These are phyloP conservation scores for Casuarina cunninghamiana DNA, from an alignment of 306 rosid species.

Conservation along the genomic window DNA sequence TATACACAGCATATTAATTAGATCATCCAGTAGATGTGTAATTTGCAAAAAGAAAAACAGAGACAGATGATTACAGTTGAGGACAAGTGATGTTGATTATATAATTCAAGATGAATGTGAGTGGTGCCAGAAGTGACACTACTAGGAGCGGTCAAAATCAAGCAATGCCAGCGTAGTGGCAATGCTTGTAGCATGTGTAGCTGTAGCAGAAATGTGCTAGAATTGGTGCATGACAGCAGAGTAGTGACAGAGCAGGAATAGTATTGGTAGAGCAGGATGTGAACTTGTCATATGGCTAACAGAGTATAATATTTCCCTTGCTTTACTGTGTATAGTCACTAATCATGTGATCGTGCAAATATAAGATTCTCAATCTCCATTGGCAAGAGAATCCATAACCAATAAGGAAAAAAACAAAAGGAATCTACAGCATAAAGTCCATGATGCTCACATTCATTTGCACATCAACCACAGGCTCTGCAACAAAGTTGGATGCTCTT, in stretches of 20 bases:
- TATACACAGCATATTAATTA: not conserved
- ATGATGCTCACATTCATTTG: conserved; percentile 78
- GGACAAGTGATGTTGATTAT: not conserved
- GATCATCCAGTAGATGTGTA: not conserved
- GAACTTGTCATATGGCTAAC: not conserved
- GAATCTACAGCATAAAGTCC: conserved; percentile 11
- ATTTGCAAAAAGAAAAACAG: not conserved
- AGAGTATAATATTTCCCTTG: not conserved
- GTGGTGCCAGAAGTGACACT: not conserved
- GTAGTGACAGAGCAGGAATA: not conserved
- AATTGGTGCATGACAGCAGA: not conserved
- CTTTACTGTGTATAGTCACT: not conserved
- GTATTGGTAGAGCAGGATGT: not conserved
- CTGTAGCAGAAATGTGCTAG: not conserved
- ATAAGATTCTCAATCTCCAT: conserved; percentile 16
- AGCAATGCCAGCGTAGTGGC: not conserved
- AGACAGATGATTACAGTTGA: not conserved
- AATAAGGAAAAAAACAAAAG: not conserved
- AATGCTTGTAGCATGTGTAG: not conserved
- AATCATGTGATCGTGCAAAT: not conserved
- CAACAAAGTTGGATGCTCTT: conserved; percentile 72
- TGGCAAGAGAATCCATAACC: not conserved
- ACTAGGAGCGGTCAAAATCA: not conserved
- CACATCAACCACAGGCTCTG: conserved; percentile 77
- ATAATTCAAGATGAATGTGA: not conserved